Conservation (phyloP, 1,284 basidiomycete genomes). For the Schizophyllum amplum region DNA sequence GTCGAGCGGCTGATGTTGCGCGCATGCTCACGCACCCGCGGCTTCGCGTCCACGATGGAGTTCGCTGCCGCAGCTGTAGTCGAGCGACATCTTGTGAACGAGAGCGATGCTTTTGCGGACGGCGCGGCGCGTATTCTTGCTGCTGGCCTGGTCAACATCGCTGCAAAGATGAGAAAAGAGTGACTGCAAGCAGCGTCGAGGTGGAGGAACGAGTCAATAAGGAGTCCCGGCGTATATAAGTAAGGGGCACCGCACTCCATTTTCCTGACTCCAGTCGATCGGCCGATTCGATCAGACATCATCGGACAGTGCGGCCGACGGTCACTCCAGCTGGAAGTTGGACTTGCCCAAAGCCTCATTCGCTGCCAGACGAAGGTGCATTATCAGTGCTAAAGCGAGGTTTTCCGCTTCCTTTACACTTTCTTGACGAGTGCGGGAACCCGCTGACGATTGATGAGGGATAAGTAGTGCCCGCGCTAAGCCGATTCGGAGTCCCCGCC, state of each 20-base stretch:
- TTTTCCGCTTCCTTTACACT: too few species aligned
- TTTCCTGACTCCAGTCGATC: background rate
- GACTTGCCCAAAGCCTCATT: too few species aligned
- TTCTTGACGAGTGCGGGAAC: too few species aligned
- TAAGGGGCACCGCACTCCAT: background rate
- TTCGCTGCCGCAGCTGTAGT: constrained; percentile 16
- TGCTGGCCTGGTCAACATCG: background rate
- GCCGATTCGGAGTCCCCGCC: too few species aligned
- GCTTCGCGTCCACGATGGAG: constrained; percentile 34
- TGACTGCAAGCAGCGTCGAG: background rate
- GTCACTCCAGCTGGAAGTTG: too few species aligned
- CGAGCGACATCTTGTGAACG: constrained; percentile 3
- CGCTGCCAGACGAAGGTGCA: too few species aligned
- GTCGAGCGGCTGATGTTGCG: constrained; percentile 38
- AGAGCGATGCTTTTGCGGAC: background rate
- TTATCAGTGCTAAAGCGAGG: too few species aligned
- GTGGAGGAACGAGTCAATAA: background rate
- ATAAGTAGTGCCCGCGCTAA: too few species aligned
- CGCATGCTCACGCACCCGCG: constrained; percentile 36
- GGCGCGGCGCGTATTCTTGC: background rate
- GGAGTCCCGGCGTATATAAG: background rate
- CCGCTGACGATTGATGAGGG: too few species aligned
- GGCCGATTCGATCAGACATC: background rate
- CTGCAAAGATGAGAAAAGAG: background rate
- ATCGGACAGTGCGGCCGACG: background rate